phyloP scores from a whole-genome alignment of 2,329 filamentous ascomycete genomes.

The Claviceps cyperi region DNA sequence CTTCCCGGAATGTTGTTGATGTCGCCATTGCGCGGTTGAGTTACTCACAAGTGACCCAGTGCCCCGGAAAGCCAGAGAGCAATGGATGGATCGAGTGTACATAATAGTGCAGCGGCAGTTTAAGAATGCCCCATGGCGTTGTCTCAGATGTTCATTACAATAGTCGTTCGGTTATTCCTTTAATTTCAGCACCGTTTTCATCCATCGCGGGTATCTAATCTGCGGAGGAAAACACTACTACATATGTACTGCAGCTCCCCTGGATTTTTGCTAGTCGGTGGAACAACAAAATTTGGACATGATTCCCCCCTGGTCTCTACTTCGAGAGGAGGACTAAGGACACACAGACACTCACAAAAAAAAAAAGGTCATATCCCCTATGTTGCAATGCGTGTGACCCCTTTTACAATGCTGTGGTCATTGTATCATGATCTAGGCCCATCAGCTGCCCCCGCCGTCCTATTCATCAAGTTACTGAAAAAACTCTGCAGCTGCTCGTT shows the following conservation, averaged over 20 bases:
- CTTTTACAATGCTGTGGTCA: not conserved
- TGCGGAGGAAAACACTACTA: slow-evolving; percentile 13
- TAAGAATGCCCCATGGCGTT: no score
- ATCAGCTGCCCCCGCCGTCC: slow-evolving; percentile 22
- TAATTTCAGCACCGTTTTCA: slow-evolving; percentile 2
- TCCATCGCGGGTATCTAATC: slow-evolving; percentile 27
- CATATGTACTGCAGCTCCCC: not conserved
- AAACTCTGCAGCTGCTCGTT: slow-evolving; percentile 45
- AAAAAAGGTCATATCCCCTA: not conserved
- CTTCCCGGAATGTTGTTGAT: slow-evolving; percentile 68
- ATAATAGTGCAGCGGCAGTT: no score
- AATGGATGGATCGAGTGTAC: no score
- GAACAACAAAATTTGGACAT: not conserved
- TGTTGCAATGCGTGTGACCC: not conserved
- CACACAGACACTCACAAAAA: not conserved
- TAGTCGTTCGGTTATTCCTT: no score
- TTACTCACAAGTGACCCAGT: no score
- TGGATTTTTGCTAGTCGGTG: not conserved
- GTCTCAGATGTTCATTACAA: no score
- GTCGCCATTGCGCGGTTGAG: slow-evolving; percentile 60
- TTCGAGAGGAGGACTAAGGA: no score
- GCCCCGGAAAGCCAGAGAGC: no score
- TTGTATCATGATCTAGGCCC: slow-evolving; percentile 7
- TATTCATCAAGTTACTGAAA: slow-evolving; percentile 45
- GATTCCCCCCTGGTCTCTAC: no score